These are phyloP conservation scores for Vitis cinerea DNA, from an alignment of 164 flowering plant species.

Conservation along the genomic window DNA sequence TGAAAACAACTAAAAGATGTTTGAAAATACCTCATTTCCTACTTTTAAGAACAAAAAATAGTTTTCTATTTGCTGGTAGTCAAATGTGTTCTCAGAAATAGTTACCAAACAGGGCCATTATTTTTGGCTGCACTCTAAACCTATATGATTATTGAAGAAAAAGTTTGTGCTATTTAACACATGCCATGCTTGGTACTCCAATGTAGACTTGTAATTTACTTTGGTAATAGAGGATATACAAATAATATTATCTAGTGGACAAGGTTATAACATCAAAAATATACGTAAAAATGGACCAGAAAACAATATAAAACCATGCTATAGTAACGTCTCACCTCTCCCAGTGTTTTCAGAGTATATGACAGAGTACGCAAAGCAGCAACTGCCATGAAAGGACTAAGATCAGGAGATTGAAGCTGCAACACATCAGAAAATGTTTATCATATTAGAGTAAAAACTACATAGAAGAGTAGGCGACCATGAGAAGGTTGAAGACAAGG, in stretches of 20 bases:
- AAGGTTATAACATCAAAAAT: background rate
- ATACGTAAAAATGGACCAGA: background rate
- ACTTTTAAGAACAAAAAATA: too few relatives aligned
- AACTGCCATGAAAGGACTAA: constrained; percentile 67
- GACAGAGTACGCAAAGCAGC: constrained; percentile 75
- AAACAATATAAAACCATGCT: background rate
- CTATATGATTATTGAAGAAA: background rate
- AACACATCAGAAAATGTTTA: constrained; percentile 13
- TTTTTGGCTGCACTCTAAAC: background rate
- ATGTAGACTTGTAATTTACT: background rate
- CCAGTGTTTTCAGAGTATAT: constrained; percentile 73
- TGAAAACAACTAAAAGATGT: too few relatives aligned
- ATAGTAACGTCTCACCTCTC: constrained; percentile 60
- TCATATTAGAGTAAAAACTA: background rate
- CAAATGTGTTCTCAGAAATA: too few relatives aligned
- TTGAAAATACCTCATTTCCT: too few relatives aligned
- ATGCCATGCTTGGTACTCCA: background rate
- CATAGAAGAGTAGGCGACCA: background rate
- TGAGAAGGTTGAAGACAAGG: background rate
- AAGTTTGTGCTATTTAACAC: background rate
- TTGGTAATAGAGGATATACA: background rate
- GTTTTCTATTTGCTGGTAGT: too few relatives aligned
- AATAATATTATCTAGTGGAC: background rate
- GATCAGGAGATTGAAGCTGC: constrained; percentile 75
- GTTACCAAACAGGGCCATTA: background rate